These are phyloP conservation scores for Phaffia tasmanica DNA, from an alignment of 768 basidiomycete genomes.

Conservation along the genomic window DNA sequence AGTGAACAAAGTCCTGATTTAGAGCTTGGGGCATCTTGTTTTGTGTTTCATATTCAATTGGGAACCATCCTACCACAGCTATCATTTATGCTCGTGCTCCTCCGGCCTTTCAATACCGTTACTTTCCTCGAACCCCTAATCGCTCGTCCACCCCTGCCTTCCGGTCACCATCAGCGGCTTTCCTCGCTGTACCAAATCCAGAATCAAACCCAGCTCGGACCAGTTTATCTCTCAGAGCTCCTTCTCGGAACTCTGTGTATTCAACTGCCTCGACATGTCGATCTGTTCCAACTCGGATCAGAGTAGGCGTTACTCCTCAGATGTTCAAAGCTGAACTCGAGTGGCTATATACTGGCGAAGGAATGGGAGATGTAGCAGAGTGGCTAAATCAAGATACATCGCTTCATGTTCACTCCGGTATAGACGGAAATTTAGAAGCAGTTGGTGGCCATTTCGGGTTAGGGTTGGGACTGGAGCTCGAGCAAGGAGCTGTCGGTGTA, in stretches of 20 bases:
- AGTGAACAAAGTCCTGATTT: background rate
- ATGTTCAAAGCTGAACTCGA: slow-evolving; percentile 85
- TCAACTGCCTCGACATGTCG: slow-evolving; percentile 30
- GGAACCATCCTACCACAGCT: slow-evolving; percentile 43
- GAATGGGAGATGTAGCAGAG: slow-evolving; percentile 53
- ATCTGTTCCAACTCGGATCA: slow-evolving; percentile 1
- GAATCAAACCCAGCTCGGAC: background rate
- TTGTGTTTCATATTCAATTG: background rate
- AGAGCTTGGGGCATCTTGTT: no score
- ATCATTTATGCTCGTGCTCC: slow-evolving; percentile 91
- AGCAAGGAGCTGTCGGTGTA: slow-evolving; percentile 33
- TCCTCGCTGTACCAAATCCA: background rate
- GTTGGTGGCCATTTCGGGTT: background rate
- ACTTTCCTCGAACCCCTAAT: slow-evolving; percentile 65
- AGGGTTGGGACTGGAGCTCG: slow-evolving; percentile 37
- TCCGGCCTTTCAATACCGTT: slow-evolving; percentile 77
- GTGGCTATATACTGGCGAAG: slow-evolving; percentile 86
- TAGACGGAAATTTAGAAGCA: background rate
- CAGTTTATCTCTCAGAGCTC: slow-evolving; percentile 2
- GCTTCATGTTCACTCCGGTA: background rate
- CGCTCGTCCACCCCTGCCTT: slow-evolving; percentile 43
- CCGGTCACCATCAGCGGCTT: slow-evolving; percentile 24
- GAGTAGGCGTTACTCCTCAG: slow-evolving; percentile 47
- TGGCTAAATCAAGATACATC: slow-evolving; percentile 34
- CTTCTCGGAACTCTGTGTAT: slow-evolving; percentile 30